Conservation (phyloP, 2,329 filamentous ascomycete genomes). For the Colletotrichum plurivorum region DNA sequence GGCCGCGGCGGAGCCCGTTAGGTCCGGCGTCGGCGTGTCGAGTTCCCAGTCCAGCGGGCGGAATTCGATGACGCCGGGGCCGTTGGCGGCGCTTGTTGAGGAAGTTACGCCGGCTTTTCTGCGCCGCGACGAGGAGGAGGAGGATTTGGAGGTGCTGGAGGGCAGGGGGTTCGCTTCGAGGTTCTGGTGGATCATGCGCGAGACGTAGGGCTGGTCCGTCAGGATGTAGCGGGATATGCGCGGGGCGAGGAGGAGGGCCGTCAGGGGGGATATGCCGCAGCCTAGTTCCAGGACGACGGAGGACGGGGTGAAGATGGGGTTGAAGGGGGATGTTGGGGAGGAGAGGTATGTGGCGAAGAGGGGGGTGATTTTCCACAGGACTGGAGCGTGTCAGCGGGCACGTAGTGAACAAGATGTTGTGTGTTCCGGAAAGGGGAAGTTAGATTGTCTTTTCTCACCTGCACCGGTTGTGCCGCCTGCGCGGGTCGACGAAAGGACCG, state of each 20-base stretch:
- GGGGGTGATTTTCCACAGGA: slow-evolving; percentile 93
- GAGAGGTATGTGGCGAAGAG: slow-evolving; percentile 86
- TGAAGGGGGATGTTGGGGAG: slow-evolving; percentile 72
- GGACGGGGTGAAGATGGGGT: slow-evolving; percentile 64
- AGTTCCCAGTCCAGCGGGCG: slow-evolving; percentile 87
- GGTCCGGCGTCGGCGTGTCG: slow-evolving; percentile 62
- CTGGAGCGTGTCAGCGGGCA: slow-evolving; percentile 55
- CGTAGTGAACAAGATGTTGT: too few relatives aligned
- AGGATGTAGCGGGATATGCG: slow-evolving; percentile 77
- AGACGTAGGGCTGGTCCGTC: slow-evolving; percentile 91
- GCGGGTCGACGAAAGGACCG: slow-evolving; percentile 82
- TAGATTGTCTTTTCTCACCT: slow-evolving; percentile 50
- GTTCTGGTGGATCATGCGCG: slow-evolving; percentile 83
- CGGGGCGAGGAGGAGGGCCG: slow-evolving; percentile 77
- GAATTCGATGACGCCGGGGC: slow-evolving; percentile 64
- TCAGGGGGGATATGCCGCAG: slow-evolving; percentile 86
- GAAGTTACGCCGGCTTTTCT: slow-evolving; percentile 36
- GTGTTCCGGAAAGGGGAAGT: neutral
- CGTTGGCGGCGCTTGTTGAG: neutral
- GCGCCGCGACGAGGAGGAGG: slow-evolving; percentile 19
- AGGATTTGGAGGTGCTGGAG: slow-evolving; percentile 23
- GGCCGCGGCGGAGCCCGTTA: slow-evolving; percentile 53
- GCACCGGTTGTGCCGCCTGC: slow-evolving; percentile 71
- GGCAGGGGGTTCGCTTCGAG: slow-evolving; percentile 70
- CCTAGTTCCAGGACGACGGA: slow-evolving; percentile 86